Percentiles rank a stretch among this genome's conserved stretches.
phyloP scores from a whole-genome alignment of 768 basidiomycete genomes.

The Tubosaeta sp. region DNA sequence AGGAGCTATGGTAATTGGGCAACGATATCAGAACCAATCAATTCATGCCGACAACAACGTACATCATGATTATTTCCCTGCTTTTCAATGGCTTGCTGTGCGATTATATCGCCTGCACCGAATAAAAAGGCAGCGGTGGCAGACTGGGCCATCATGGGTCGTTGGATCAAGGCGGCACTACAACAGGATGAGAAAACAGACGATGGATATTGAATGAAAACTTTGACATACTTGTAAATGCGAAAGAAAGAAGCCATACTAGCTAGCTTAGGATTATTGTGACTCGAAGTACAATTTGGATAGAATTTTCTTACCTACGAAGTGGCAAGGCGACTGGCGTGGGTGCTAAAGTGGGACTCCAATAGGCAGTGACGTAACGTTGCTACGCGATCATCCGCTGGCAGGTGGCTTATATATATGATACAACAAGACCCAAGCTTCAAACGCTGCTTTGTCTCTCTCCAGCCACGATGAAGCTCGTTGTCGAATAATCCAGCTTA shows the following conservation, averaged over 20 bases:
- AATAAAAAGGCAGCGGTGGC: slow-evolving; percentile 64
- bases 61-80: slow-evolving; percentile 75
- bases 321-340: neutral
- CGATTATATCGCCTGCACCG: slow-evolving; percentile 73
- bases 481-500: too few relatives aligned
- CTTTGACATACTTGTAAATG: slow-evolving; percentile 37
- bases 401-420: too few relatives aligned
- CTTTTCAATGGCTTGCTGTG: slow-evolving; percentile 80
- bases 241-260: slow-evolving; percentile 43
- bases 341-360: neutral
- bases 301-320: neutral
- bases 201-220: neutral
- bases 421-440: too few relatives aligned
- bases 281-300: neutral
- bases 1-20: slow-evolving; percentile 37
- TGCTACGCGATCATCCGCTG: too few relatives aligned
- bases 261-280: neutral
- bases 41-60: slow-evolving; percentile 21
- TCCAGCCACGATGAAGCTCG: too few relatives aligned
- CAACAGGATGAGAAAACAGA: slow-evolving; percentile 5
- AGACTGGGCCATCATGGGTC: slow-evolving; percentile 62
- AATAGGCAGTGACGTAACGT: neutral
- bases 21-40: neutral
- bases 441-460: too few relatives aligned
- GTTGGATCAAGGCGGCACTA: slow-evolving; percentile 57